phyloP scores from a whole-genome alignment of 306 rosid genomes.

The Heteromeles arbutifolia region DNA sequence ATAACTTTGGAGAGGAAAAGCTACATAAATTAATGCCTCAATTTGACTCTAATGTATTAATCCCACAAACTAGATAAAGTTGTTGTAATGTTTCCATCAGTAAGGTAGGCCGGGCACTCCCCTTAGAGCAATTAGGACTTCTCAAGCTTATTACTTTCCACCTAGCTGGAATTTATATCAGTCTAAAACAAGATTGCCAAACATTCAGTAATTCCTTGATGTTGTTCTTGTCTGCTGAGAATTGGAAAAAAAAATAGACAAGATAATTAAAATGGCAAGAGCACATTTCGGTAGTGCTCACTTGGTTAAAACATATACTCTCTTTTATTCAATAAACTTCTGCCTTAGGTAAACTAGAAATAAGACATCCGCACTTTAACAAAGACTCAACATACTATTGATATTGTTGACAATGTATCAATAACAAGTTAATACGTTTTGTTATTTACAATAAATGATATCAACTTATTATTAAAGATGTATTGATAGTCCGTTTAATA shows the following conservation, averaged over 20 bases:
- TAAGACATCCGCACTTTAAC: no score
- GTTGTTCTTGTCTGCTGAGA: constrained; percentile 37
- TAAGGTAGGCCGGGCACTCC: constrained; percentile 2
- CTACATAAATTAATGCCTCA: neutral
- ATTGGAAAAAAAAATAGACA: constrained; percentile 42
- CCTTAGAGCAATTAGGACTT: constrained; percentile 24
- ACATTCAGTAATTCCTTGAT: constrained; percentile 34
- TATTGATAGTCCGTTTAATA: neutral
- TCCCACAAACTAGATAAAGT: neutral
- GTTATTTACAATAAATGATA: no score
- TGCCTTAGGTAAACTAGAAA: constrained; percentile 5
- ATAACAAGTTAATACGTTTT: no score
- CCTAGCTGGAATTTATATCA: constrained; percentile 7
- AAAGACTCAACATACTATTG: no score
- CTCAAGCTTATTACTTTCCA: neutral
- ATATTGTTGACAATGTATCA: neutral
- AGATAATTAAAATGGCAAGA: neutral
- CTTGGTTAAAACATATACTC: neutral
- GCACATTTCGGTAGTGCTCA: constrained; percentile 16
- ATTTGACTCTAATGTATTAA: neutral
- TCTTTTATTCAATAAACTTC: constrained; percentile 9
- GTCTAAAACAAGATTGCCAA: constrained; percentile 33
- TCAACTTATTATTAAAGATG: neutral
- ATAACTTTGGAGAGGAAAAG: neutral
- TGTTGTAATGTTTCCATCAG: neutral